Percentiles rank a stretch among this genome's conserved stretches.
Conservation (phyloP, 129 eudicot species). For the Scalesia atractyloides region DNA sequence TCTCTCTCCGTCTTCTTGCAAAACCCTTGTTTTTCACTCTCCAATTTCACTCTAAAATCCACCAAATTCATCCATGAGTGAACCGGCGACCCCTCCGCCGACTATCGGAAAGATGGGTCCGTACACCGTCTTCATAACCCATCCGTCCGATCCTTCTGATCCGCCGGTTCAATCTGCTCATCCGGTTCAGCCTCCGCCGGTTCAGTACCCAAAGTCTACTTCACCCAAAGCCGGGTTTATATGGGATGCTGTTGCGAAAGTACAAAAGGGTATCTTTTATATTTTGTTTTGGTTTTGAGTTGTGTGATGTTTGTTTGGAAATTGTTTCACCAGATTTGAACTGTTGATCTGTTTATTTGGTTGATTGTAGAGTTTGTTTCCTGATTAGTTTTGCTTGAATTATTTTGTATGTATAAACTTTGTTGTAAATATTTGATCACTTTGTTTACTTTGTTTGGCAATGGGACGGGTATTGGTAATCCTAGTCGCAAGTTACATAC, state of each 20-base stretch:
- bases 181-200: slow-evolving; percentile 53
- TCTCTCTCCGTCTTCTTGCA: slow-evolving; percentile 18
- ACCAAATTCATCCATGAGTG: slow-evolving; percentile 23
- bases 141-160: slow-evolving; percentile 38
- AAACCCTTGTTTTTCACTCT: slow-evolving; percentile 23
- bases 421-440: not conserved
- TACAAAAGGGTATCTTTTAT: slow-evolving; percentile 58
- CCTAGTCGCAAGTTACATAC: too few species aligned
- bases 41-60: not conserved
- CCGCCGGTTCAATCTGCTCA: slow-evolving; percentile 32
- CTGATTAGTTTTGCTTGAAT: not conserved
- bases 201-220: slow-evolving; percentile 35
- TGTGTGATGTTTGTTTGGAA: not conserved
- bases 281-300: not conserved
- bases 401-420: not conserved
- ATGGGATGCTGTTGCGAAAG: slow-evolving; percentile 72
- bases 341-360: not conserved
- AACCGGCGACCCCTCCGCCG: slow-evolving; percentile 65
- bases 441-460: not conserved
- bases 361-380: not conserved
- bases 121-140: slow-evolving; percentile 77
- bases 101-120: slow-evolving; percentile 94
- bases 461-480: too few species aligned
- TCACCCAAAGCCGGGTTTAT: slow-evolving; percentile 52
- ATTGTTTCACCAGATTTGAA: slow-evolving; percentile 25